Conservation (phyloP, 2,329 filamentous ascomycete species). For the Podosphaera xanthii region DNA sequence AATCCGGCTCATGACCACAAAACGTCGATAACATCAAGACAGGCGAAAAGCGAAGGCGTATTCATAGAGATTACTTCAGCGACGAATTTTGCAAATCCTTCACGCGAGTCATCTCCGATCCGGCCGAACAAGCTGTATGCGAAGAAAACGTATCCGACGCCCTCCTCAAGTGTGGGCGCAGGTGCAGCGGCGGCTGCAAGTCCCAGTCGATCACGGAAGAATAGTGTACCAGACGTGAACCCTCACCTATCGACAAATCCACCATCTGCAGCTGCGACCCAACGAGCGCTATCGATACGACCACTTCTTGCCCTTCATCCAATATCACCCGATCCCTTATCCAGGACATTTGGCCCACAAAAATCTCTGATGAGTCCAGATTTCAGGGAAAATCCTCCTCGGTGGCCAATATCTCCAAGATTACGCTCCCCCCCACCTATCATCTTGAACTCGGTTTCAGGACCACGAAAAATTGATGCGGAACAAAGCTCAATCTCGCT, state of each 20-base stretch:
- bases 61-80: conserved; percentile 14
- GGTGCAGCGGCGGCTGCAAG: conserved; percentile 13
- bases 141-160: conserved; percentile 9
- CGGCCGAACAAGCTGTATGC: conserved; percentile 6
- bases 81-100: conserved; percentile 22
- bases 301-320: conserved; percentile 44
- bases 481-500: conserved; percentile 29
- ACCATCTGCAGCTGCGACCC: conserved; percentile 32
- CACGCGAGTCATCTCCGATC: conserved; percentile 25
- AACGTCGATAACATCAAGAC: not conserved
- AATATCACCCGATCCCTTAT: conserved; percentile 32
- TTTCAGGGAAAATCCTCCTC: conserved; percentile 33
- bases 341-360: conserved; percentile 39
- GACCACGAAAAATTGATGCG: conserved; percentile 24
- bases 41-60: not conserved
- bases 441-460: conserved; percentile 23
- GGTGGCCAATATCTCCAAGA: conserved; percentile 59
- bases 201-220: conserved; percentile 35
- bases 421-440: conserved; percentile 53
- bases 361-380: conserved; percentile 32
- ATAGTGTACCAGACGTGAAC: conserved; percentile 39
- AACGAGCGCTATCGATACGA: conserved; percentile 31
- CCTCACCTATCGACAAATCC: conserved; percentile 32
- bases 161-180: conserved; percentile 13
- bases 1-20: too few species aligned